Conservation (phyloP, 1,284 basidiomycete genomes). For the Moniliophthora roreri region DNA sequence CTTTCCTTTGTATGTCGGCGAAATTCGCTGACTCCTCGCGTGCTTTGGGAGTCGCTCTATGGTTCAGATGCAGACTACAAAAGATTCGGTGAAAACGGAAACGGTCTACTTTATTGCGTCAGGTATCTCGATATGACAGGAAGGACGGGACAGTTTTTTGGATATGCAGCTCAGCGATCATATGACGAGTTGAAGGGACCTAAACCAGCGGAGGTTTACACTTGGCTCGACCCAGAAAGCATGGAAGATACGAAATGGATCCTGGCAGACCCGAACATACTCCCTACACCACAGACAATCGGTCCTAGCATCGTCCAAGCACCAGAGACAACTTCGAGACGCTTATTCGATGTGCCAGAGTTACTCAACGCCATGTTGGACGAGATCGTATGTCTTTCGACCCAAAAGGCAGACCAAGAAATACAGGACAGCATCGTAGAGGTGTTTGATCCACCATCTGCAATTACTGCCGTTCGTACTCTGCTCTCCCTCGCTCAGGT, state of each 20-base stretch:
- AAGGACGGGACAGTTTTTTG: slow-evolving; percentile 13
- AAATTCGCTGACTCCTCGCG: slow-evolving; percentile 6
- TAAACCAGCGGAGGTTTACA: slow-evolving; percentile 8
- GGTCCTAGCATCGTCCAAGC: background rate
- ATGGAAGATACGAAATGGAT: slow-evolving; percentile 5
- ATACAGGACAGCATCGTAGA: slow-evolving; percentile 1
- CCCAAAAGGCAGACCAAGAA: background rate
- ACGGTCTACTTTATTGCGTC: slow-evolving; percentile 12
- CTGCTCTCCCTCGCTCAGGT: slow-evolving; percentile 12
- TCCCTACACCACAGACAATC: background rate
- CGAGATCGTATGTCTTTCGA: slow-evolving; percentile 1
- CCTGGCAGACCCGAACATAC: background rate
- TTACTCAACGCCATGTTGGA: slow-evolving; percentile 13
- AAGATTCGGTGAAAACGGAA: slow-evolving; percentile 4
- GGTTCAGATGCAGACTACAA: slow-evolving; percentile 10
- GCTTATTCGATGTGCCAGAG: slow-evolving; percentile 13
- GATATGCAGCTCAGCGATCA: slow-evolving; percentile 8
- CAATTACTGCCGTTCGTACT: slow-evolving; percentile 3
- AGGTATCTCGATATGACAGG: slow-evolving; percentile 15
- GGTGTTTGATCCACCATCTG: slow-evolving; percentile 6
- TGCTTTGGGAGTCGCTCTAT: slow-evolving; percentile 14
- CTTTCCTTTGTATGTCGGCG: slow-evolving; percentile 14
- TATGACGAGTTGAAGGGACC: slow-evolving; percentile 7
- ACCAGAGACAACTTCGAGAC: background rate
- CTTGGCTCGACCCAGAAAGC: slow-evolving; percentile 14